A percentile compares a stretch with the other conserved stretches of the same genome.
Evolutionary conservation across 371 early-diverging fungal genomes (phyloP).

Genomic region (Mortierella sp.): DNA sequence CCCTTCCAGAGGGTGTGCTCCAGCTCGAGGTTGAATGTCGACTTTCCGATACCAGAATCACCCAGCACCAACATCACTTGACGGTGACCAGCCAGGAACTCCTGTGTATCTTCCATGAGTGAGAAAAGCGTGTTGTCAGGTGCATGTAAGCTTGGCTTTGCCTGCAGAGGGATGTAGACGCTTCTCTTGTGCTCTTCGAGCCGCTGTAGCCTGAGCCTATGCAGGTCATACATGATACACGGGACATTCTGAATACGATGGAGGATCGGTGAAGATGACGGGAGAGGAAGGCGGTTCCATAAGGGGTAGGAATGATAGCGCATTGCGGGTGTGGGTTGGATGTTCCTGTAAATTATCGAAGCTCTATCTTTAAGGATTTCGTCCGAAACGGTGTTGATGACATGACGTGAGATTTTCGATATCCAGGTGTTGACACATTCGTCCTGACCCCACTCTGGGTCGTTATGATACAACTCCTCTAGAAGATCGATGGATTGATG

Average conservation of each 20-base stretch:
- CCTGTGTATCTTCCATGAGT: not conserved
- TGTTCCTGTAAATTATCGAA: too few species aligned
- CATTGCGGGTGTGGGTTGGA: too few species aligned
- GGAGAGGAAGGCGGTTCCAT: not conserved
- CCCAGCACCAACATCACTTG: slow-evolving; percentile 8
- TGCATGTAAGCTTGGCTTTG: not conserved
- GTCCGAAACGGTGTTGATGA: not conserved
- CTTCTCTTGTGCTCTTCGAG: too few species aligned
- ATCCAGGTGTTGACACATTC: not conserved
- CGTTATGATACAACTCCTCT: not conserved
- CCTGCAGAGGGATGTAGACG: not conserved
- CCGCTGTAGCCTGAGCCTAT: not conserved
- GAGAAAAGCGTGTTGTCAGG: not conserved
- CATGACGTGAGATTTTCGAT: not conserved
- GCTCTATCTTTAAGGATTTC: too few species aligned
- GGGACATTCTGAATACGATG: not conserved
- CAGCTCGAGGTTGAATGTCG: not conserved
- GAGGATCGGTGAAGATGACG: not conserved
- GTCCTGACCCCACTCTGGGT: not conserved
- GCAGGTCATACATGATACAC: not conserved
- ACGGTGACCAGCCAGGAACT: not conserved
- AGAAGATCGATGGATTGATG: not conserved
- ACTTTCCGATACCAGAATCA: slow-evolving; percentile 7
- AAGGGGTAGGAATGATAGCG: not conserved
- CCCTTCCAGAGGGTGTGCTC: slow-evolving; percentile 1